A percentile compares a stretch with the other conserved stretches of the same genome.
Evolutionary conservation across 2,329 filamentous ascomycete genomes (phyloP).

Genomic region (Pestalotiopsis fici): DNA sequence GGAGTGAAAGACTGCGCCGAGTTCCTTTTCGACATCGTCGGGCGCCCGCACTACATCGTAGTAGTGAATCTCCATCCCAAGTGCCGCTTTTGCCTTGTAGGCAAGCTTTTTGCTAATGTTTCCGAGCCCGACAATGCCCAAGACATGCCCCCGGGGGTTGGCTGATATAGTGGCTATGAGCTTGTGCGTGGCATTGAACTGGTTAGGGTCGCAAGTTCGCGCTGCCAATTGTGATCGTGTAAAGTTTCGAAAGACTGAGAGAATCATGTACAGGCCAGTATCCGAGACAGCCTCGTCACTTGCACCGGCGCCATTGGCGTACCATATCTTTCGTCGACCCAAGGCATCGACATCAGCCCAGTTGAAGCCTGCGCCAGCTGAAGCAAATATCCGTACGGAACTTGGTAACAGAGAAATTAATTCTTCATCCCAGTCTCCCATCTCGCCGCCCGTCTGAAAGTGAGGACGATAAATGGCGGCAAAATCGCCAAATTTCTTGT

Average conservation of each 20-base stretch:
- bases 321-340: conserved; percentile 36
- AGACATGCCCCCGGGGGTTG: conserved; percentile 46
- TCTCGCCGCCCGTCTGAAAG: conserved; percentile 65
- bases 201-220: conserved; percentile 36
- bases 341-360: conserved; percentile 62
- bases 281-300: conserved; percentile 45
- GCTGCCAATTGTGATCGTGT: conserved; percentile 47
- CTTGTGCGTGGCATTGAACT: conserved; percentile 44
- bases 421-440: conserved; percentile 65
- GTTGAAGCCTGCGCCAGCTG: conserved; percentile 66
- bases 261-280: conserved; percentile 40
- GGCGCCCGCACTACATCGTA: conserved; percentile 40
- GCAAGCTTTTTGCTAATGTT: conserved; percentile 48
- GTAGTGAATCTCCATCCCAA: conserved; percentile 58
- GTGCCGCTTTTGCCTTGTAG: conserved; percentile 40
- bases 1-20: conserved; percentile 29
- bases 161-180: conserved; percentile 45
- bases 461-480: conserved; percentile 59
- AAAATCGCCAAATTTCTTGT: conserved; percentile 30
- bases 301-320: conserved; percentile 42
- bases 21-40: conserved; percentile 26
- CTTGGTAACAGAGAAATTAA: conserved; percentile 56
- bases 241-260: conserved; percentile 52
- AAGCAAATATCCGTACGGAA: conserved; percentile 62
- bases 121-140: conserved; percentile 56